Evolutionary conservation across 2,329 filamentous ascomycete species (phyloP), one percentile per base, ranked within the genome.

Genomic region (Rutstroemia sp.): DNA sequence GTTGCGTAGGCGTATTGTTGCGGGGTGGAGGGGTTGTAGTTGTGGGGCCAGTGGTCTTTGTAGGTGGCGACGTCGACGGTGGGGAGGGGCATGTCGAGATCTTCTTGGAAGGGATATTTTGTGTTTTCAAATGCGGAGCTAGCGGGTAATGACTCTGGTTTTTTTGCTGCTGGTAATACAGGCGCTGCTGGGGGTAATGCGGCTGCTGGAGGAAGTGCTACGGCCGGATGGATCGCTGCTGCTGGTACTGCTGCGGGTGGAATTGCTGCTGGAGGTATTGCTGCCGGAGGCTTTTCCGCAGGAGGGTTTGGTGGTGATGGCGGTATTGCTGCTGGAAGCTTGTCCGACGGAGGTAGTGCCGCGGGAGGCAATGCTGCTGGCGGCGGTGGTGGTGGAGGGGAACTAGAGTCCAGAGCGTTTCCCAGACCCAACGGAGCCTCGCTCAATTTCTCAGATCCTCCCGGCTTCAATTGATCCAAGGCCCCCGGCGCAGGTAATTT

Each of bases 21-120:
- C 1, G 47, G 89, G 89, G 4, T 5, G 4, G 47, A 42, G 21
- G 47, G 47, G 23, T 56, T 37, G 14, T 56, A 56, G n/a, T 51
- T 56, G 54, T 46, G 54, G n/a, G 54, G 54, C 47, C 48, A 51
- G 38, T 45, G 23, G 2, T 19, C 7, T 23, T 38, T 37, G 41
- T 51, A 37, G 7, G 4, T 38, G 17, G 41, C 21, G 30, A 56
- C 47, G 27, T 51, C 21, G 16, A 42, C 12, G 14, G 25, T 46
- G 3, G 47, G 39, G 5, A 51, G 39, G n/a, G 54, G 47, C 17
- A 56, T 39, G 4, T 30, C 21, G 7, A 51, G 48, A 16, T 56
- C 47, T 6, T 56, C 39, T 38, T 56, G 54, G 39, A 56, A 56
- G 25, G 54, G 47, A 4, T 51, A 56, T 48, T 41, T 48, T 21